Evolutionary conservation across 345 rosid species (phyloP).

Genomic region (Rhodomyrtus tomentosa): DNA sequence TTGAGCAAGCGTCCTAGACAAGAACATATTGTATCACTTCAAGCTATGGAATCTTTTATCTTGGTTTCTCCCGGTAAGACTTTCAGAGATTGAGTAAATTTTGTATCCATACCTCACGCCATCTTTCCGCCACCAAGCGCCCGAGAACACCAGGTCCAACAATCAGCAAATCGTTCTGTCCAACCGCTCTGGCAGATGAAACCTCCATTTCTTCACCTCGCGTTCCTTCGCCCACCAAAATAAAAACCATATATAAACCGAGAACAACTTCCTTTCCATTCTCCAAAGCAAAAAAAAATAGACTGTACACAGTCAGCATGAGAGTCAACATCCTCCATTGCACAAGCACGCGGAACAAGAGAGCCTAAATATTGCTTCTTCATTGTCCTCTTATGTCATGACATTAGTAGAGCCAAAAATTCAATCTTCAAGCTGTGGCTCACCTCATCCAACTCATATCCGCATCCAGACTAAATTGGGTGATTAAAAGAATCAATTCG

Average conservation of each 20-base stretch:
- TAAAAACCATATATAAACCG: not conserved
- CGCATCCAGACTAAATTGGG: not conserved
- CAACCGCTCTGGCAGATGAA: constrained; percentile 33
- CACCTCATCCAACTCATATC: not conserved
- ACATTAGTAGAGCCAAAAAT: not conserved
- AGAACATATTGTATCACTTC: not conserved
- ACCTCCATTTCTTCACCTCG: constrained; percentile 33
- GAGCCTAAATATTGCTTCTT: not conserved
- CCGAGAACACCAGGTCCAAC: constrained; percentile 98
- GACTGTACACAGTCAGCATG: not conserved
- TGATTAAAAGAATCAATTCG: not conserved
- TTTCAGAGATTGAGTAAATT: not conserved
- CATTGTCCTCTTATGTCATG: not conserved
- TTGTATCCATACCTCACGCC: constrained; percentile 52
- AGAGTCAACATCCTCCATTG: not conserved
- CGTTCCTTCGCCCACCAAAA: constrained; percentile 23
- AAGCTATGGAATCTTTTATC: not conserved
- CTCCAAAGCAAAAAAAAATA: not conserved
- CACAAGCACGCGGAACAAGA: not conserved
- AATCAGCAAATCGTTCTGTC: constrained; percentile 64
- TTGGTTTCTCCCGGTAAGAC: not conserved
- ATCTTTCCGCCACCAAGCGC: constrained; percentile 80
- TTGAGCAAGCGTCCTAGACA: not conserved
- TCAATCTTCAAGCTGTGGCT: not conserved
- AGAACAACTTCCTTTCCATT: not conserved